Percentiles rank a stretch among this genome's conserved stretches.
Conservation (phyloP, 2,329 filamentous ascomycete genomes). For the Tolypocladium tundrense region DNA sequence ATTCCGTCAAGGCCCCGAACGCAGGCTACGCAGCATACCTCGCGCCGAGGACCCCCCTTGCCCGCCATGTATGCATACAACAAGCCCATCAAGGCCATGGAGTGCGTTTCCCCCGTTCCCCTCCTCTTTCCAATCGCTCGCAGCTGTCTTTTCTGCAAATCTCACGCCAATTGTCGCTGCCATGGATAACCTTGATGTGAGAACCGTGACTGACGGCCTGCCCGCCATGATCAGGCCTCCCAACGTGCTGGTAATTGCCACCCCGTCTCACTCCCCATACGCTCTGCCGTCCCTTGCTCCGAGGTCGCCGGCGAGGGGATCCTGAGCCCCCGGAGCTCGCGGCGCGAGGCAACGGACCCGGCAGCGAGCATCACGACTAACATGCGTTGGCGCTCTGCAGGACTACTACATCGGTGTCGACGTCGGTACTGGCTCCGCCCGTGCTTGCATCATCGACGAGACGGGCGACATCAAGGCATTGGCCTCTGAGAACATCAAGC, state of each 20-base stretch:
- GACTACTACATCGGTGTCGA: conserved; percentile 76
- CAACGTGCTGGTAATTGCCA: conserved; percentile 18
- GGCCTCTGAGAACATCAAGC: conserved; percentile 64
- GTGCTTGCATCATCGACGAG: conserved; percentile 90
- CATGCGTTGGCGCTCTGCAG: conserved; percentile 15
- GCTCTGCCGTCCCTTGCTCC: background rate
- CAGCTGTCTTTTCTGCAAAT: conserved; percentile 1
- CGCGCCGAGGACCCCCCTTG: conserved; percentile 1
- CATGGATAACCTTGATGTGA: conserved; percentile 4
- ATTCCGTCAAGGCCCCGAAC: background rate
- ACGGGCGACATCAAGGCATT: conserved; percentile 77
- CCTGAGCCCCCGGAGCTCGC: background rate
- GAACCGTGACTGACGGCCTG: conserved; percentile 11
- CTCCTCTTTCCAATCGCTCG: background rate
- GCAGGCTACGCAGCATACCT: background rate
- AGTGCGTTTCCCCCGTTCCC: conserved; percentile 17
- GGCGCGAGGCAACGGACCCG: background rate
- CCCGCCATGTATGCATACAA: conserved; percentile 24
- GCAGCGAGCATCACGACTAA: background rate
- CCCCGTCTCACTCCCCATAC: background rate
- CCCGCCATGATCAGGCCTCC: conserved; percentile 20
- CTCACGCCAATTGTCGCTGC: background rate
- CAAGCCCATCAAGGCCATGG: conserved; percentile 26
- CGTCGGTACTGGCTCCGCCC: conserved; percentile 89
- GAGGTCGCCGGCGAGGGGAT: background rate